Evolutionary conservation across 805 yeast genomes (phyloP).

Genomic region (Kodamaea laetipori): DNA sequence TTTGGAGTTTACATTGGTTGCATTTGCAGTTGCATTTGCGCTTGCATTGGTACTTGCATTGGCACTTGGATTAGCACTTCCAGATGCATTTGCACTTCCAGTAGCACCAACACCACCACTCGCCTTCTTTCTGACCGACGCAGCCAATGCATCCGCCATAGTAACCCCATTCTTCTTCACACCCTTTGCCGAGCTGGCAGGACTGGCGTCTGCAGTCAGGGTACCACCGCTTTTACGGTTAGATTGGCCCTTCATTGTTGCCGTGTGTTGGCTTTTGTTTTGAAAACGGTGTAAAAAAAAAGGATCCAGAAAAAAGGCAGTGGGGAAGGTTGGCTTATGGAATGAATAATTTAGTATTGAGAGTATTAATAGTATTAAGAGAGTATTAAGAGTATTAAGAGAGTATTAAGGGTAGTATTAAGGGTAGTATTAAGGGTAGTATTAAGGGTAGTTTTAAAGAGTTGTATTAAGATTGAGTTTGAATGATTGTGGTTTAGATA

Average conservation of each 20-base stretch:
- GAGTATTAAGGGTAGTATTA: too few species aligned
- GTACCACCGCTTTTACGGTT: conserved; percentile 16
- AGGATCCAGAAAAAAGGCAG: conserved; percentile 2
- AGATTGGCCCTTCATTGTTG: conserved; percentile 26
- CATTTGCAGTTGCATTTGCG: too few species aligned
- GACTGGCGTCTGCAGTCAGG: conserved; percentile 5
- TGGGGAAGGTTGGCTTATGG: too few species aligned
- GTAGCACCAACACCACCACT: neutral
- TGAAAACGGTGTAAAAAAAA: neutral
- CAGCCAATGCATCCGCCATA: conserved; percentile 15
- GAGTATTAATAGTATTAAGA: too few species aligned
- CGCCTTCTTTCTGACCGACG: conserved; percentile 5
- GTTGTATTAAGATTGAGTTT: too few species aligned
- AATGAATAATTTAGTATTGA: too few species aligned
- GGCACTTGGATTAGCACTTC: neutral
- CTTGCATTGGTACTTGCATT: too few species aligned
- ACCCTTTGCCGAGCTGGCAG: conserved; percentile 4
- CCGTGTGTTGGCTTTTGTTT: conserved; percentile 6
- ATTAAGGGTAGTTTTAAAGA: too few species aligned
- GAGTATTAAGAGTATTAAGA: too few species aligned
- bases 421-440: too few species aligned
- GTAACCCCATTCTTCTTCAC: conserved; percentile 43
- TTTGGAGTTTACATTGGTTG: too few species aligned
- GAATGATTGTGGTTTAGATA: too few species aligned
- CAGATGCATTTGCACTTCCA: neutral